Base-by-base conservation (phyloP, 768 basidiomycete genomes). In the Lactifluus pinguis region DNA sequence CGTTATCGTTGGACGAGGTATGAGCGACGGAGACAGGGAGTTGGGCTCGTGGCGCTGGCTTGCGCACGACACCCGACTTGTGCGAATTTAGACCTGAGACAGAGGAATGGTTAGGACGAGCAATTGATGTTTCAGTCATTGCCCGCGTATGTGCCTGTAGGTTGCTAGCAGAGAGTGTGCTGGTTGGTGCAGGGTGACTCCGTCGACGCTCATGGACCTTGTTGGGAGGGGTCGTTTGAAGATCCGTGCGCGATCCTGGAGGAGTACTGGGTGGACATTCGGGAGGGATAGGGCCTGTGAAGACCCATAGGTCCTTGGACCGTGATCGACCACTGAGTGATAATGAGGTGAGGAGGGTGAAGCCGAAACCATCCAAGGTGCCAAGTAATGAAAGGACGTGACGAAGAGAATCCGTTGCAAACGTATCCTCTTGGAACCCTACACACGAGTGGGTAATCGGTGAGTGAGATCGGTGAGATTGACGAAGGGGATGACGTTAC, bases 351-450 rank as follows among this genome's bases (percentile, higher is more conserved):
- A 87, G 74, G 53, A 90, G 79, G 11, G 81, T 78, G 67, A 87
- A 89, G 4, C 83, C 80, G 55, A 88, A 83, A 7, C 76, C 73
- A 67, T 90, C 87, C 13, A 90, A 79, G 44, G 86, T 80, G 17
- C 79, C 75, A 21, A 90, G 76, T 32, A 90, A 77, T 9, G 82
- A 73, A 47, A 90, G 78, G 17, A 90, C 87, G 66, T 89, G 83
- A 58, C 77, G 79, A 9, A 90, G 76, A 2, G 88, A 89, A 69
- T 90, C 88, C 0, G 80, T 79, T 10, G 85, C 80, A 69, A 86
- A 90, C 0, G 85, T 82, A 63, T 90, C 85, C 68, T 88, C 83
- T 70, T 88, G 82, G 69, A 88, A 89, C 84, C 86, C 87, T 89
- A 69, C 41, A 55, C 64, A 45, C 64, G 64, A 59, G 29, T 49